Conservation (phyloP, 2,329 filamentous ascomycete genomes). For the Trichoderma oligosporum region DNA sequence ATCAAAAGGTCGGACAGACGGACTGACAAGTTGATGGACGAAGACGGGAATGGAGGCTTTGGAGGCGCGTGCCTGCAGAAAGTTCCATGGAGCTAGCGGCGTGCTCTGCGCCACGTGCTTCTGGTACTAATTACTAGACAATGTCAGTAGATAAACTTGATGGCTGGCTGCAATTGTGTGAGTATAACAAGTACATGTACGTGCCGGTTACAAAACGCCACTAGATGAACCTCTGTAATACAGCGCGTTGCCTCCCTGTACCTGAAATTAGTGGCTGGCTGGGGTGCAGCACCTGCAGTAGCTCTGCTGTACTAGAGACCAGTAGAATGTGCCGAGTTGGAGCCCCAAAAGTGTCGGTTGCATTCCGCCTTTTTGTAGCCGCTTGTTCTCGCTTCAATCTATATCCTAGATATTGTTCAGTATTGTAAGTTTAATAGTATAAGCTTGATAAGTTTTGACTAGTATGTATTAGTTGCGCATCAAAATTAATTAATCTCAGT, state of each 20-base stretch:
- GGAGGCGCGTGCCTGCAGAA: constrained; percentile 10
- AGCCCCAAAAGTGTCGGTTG: not conserved
- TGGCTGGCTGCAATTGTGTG: too few species aligned
- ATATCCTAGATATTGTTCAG: not conserved
- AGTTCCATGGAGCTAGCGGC: constrained; percentile 1
- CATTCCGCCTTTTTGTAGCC: not conserved
- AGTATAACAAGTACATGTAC: not conserved
- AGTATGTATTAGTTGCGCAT: not conserved
- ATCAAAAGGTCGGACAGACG: not conserved
- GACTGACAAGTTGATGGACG: not conserved
- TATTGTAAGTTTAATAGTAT: too few species aligned
- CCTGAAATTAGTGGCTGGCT: constrained; percentile 11
- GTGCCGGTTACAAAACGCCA: not conserved
- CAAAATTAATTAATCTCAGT: not conserved
- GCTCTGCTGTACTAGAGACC: not conserved
- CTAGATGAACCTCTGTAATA: not conserved
- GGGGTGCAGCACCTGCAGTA: constrained; percentile 8
- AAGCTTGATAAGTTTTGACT: not conserved
- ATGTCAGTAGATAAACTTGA: not conserved
- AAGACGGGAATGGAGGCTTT: not conserved
- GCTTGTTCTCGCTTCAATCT: not conserved
- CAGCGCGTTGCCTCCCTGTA: constrained; percentile 8
- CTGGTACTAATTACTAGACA: not conserved
- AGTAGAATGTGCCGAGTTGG: too few species aligned
- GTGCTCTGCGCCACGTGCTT: not conserved